These are phyloP conservation scores for Pseudozyma sp. DNA, from an alignment of 1,284 basidiomycete species.

Conservation along the genomic window DNA sequence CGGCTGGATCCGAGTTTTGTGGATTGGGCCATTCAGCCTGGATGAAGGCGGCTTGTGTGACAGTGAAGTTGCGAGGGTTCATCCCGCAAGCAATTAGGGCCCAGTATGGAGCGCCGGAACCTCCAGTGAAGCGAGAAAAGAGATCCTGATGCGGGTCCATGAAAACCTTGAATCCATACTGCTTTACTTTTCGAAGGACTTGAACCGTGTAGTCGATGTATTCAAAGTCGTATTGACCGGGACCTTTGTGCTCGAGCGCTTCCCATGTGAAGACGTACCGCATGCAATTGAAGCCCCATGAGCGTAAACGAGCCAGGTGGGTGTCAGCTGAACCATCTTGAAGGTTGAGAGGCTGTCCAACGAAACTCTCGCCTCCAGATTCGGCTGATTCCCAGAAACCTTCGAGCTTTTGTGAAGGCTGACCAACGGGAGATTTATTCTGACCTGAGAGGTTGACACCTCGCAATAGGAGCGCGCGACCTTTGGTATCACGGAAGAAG, in stretches of 20 bases:
- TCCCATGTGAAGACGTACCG: constrained; percentile 96
- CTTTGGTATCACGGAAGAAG: constrained; percentile 85
- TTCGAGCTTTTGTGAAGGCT: constrained; percentile 76
- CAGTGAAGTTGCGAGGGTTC: constrained; percentile 84
- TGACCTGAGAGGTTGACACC: constrained; percentile 93
- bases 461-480: constrained; percentile 85
- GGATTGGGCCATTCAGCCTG: constrained; percentile 87
- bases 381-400: constrained; percentile 92
- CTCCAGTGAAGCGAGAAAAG: constrained; percentile 96
- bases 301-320: constrained; percentile 85
- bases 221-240: constrained; percentile 90
- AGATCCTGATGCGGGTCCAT: constrained; percentile 98
- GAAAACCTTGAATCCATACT: constrained; percentile 91
- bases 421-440: constrained; percentile 81
- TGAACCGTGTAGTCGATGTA: constrained; percentile 92
- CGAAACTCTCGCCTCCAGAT: constrained; percentile 78
- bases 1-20: constrained; percentile 76
- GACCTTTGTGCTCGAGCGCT: constrained; percentile 89
- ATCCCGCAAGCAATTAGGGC: constrained; percentile 91
- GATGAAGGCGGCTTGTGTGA: constrained; percentile 85
- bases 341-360: constrained; percentile 79
- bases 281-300: constrained; percentile 96
- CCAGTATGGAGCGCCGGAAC: constrained; percentile 96
- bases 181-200: constrained; percentile 88
- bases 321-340: constrained; percentile 86